phyloP scores from a whole-genome alignment of 768 basidiomycete species.

The Lactifluus subvellereus region DNA sequence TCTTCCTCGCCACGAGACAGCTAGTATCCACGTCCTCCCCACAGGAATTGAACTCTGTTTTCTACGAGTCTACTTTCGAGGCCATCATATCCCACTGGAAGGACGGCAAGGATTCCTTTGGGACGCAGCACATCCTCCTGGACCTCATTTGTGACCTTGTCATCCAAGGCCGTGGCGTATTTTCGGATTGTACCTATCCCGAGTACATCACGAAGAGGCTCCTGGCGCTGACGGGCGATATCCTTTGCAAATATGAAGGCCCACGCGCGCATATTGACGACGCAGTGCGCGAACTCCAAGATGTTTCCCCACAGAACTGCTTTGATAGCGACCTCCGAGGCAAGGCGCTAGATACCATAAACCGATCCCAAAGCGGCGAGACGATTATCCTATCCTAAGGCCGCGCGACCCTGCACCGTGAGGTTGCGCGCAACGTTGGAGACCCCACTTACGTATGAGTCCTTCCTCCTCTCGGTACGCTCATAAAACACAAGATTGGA shows the following conservation, averaged over 20 bases:
- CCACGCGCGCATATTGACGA: neutral
- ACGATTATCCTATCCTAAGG: neutral
- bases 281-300: neutral
- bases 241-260: neutral
- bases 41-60: neutral
- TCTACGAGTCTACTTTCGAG: neutral
- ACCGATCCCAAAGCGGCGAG: neutral
- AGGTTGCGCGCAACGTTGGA: too few relatives aligned
- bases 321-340: neutral
- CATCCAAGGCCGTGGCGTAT: neutral
- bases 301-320: neutral
- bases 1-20: constrained; percentile 8
- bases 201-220: neutral
- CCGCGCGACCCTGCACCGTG: too few relatives aligned
- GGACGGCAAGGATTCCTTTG: neutral
- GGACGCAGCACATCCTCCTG: neutral
- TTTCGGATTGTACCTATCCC: neutral
- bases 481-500: too few relatives aligned
- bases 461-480: too few relatives aligned
- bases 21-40: neutral
- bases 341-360: neutral
- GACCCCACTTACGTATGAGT: neutral
- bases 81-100: neutral
- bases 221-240: neutral
- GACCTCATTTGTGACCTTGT: constrained; percentile 9